Percentiles rank a stretch among this genome's conserved stretches.
Evolutionary conservation across 1,284 basidiomycete species (phyloP).

Genomic region (Anthracocystis panici-leucophaei): DNA sequence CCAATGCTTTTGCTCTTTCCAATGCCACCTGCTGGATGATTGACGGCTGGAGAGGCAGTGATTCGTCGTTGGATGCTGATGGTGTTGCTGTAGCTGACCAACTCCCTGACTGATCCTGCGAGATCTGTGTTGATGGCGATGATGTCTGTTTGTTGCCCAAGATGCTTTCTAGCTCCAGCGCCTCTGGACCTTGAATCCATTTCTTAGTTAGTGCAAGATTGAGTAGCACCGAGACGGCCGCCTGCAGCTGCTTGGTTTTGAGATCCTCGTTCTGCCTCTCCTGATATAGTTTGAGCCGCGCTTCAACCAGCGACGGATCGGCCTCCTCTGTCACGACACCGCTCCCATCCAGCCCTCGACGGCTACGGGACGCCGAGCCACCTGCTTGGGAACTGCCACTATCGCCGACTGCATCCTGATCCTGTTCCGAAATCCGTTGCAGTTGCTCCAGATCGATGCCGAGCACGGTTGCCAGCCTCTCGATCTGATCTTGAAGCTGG

Average conservation of each 20-base stretch:
- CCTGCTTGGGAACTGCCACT: background rate
- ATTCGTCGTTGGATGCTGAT: background rate
- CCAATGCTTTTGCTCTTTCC: conserved; percentile 41
- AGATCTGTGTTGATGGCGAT: background rate
- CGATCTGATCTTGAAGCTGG: conserved; percentile 46
- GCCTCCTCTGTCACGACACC: conserved; percentile 39
- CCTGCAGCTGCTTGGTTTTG: conserved; percentile 43
- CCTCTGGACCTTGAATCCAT: conserved; percentile 59
- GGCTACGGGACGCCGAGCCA: background rate
- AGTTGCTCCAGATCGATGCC: conserved; percentile 47
- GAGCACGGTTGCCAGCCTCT: conserved; percentile 41
- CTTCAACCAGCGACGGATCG: conserved; percentile 43
- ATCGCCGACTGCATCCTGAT: conserved; percentile 2
- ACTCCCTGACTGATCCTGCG: background rate
- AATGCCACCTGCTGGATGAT: conserved; percentile 49
- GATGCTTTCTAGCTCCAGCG: conserved; percentile 50
- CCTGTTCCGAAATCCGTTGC: conserved; percentile 17
- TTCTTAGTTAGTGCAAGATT: conserved; percentile 51
- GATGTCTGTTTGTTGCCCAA: conserved; percentile 28
- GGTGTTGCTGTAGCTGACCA: background rate
- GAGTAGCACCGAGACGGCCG: conserved; percentile 56
- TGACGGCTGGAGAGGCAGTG: conserved; percentile 15
- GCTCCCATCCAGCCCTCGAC: background rate
- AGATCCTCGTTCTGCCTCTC: conserved; percentile 43
- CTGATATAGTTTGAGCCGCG: conserved; percentile 26